Percentiles rank a stretch among this genome's conserved stretches.
Conservation (phyloP, 176 grass and related monocot genomes). For the Aegilops longissima region DNA sequence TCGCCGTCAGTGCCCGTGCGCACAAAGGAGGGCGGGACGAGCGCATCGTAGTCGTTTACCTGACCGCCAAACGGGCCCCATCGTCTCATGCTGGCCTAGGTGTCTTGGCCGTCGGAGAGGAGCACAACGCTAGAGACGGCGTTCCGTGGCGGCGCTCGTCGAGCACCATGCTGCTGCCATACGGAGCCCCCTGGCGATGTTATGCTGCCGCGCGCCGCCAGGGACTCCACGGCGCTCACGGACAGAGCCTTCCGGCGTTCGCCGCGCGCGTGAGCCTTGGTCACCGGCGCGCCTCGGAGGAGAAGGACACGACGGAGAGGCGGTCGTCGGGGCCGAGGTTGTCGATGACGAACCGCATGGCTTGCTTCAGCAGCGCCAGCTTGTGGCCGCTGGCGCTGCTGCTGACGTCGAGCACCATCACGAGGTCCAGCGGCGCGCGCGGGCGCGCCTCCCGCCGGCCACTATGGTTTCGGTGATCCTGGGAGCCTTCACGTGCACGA, state of each 20-base stretch:
- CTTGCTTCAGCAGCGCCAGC: conserved; percentile 53
- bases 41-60: conserved; percentile 43
- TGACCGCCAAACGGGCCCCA: background rate
- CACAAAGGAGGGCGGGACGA: conserved; percentile 43
- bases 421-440: conserved; percentile 53
- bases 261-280: conserved; percentile 52
- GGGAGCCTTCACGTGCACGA: conserved; percentile 61
- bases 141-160: conserved; percentile 50
- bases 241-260: conserved; percentile 18
- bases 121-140: conserved; percentile 73
- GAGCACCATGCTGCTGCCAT: conserved; percentile 54
- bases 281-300: conserved; percentile 37
- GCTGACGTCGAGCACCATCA: conserved; percentile 71
- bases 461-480: background rate
- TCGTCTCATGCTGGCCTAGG: background rate
- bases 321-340: conserved; percentile 63
- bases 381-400: conserved; percentile 54
- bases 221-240: conserved; percentile 31
- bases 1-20: background rate
- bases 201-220: conserved; percentile 46
- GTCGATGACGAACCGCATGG: conserved; percentile 68
- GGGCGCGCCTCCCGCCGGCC: background rate
- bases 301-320: conserved; percentile 64
- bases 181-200: conserved; percentile 56
- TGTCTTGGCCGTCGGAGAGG: conserved; percentile 79